These are phyloP conservation scores for Xerocomellus amylosporus DNA, from an alignment of 768 basidiomycete species.

Conservation along the genomic window DNA sequence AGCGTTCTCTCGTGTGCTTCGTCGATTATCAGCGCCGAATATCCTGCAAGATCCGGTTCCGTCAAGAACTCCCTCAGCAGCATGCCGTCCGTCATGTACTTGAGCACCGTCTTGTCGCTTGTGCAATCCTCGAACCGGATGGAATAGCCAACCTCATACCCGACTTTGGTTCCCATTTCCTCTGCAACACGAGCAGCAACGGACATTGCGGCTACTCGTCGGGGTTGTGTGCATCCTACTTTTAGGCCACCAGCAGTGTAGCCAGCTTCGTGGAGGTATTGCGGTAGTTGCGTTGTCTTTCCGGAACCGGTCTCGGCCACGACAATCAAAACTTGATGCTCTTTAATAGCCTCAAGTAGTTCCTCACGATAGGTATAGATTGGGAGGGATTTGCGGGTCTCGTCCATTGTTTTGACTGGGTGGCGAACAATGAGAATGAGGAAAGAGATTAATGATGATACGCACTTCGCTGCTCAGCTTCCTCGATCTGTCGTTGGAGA, in stretches of 20 bases:
- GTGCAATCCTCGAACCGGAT: conserved; percentile 99
- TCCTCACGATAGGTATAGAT: conserved; percentile 88
- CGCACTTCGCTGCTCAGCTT: conserved; percentile 85
- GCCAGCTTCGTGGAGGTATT: conserved; percentile 97
- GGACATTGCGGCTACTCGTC: conserved; percentile 98
- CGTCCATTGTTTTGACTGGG: conserved; percentile 83
- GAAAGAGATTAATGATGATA: conserved; percentile 3
- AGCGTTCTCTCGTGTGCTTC: conserved; percentile 98
- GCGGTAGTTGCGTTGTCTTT: conserved; percentile 97
- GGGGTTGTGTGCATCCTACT: conserved; percentile 90
- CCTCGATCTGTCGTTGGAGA: conserved; percentile 84
- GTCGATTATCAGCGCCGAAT: conserved; percentile 94
- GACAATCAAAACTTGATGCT: conserved; percentile 94
- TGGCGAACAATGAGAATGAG: neutral
- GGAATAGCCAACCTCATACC: conserved; percentile 99
- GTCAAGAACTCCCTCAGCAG: conserved; percentile 94
- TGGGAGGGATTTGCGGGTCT: conserved; percentile 89
- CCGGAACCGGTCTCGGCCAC: conserved; percentile 99
- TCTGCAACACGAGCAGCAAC: conserved; percentile 99
- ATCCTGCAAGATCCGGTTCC: conserved; percentile 94
- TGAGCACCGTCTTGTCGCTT: conserved; percentile 96
- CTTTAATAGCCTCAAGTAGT: conserved; percentile 82
- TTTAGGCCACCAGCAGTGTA: conserved; percentile 86
- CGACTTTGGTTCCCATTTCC: conserved; percentile 96
- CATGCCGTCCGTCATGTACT: conserved; percentile 99